Evolutionary conservation across 1,139 yeast species (phyloP).

Genomic region (Wickerhamomyces sp.): DNA sequence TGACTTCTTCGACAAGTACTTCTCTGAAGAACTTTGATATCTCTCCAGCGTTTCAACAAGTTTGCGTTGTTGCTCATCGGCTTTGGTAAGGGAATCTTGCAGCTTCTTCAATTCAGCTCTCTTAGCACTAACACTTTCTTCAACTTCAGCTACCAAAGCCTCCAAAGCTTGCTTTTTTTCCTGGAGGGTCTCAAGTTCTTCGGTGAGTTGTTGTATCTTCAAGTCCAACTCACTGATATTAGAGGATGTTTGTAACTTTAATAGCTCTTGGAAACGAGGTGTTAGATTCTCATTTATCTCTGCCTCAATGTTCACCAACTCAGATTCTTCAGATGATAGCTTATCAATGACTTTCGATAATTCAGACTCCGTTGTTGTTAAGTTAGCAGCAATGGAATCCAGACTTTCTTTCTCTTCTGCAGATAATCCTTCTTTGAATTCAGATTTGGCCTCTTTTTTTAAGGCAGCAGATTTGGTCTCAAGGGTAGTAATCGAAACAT

Average conservation of each 20-base stretch:
- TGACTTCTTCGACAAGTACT: slow-evolving; percentile 58
- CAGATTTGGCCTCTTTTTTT: slow-evolving; percentile 45
- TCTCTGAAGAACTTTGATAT: slow-evolving; percentile 63
- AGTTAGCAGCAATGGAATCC: slow-evolving; percentile 31
- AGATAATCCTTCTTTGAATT: slow-evolving; percentile 51
- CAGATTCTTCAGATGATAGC: slow-evolving; percentile 46
- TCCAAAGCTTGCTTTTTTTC: slow-evolving; percentile 28
- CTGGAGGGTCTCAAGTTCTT: slow-evolving; percentile 30
- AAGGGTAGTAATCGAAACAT: slow-evolving; percentile 21
- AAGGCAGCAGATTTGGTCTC: slow-evolving; percentile 36
- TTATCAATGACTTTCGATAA: slow-evolving; percentile 40
- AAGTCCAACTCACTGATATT: slow-evolving; percentile 15
- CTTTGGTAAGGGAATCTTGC: slow-evolving; percentile 39
- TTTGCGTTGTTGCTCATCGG: slow-evolving; percentile 53
- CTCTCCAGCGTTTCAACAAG: slow-evolving; percentile 55
- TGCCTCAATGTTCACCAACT: slow-evolving; percentile 46
- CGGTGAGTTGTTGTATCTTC: slow-evolving; percentile 21
- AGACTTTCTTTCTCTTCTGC: slow-evolving; percentile 41
- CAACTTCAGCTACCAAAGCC: slow-evolving; percentile 29
- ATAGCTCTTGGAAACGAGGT: slow-evolving; percentile 36
- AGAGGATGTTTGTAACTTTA: slow-evolving; percentile 18
- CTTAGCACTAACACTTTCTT: slow-evolving; percentile 25
- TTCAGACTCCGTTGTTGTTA: slow-evolving; percentile 38
- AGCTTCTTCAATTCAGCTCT: slow-evolving; percentile 27
- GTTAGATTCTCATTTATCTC: slow-evolving; percentile 53